phyloP scores from a whole-genome alignment of 2,329 filamentous ascomycete species.

The Amauroascus niger region DNA sequence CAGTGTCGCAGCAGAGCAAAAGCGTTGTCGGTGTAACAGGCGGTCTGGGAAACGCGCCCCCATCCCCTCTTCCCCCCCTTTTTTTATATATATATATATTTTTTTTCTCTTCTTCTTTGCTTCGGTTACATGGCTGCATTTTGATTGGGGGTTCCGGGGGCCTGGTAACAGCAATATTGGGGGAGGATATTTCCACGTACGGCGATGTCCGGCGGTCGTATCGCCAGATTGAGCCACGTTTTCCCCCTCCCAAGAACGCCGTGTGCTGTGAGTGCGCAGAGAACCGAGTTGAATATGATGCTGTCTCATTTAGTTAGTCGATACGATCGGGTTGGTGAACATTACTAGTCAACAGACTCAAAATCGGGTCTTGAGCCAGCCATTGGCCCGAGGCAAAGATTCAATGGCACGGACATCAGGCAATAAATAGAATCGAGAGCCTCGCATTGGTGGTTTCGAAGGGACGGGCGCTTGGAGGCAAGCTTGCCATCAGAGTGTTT shows the following conservation, averaged over 20 bases:
- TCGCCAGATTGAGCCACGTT: slow-evolving; percentile 7
- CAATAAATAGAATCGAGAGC: background rate
- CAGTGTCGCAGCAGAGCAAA: background rate
- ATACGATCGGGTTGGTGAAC: no score
- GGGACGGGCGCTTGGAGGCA: slow-evolving; percentile 3
- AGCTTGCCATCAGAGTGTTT: background rate
- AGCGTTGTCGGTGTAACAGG: slow-evolving; percentile 1
- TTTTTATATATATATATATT: no score
- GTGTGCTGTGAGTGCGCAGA: background rate
- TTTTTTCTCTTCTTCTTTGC: background rate
- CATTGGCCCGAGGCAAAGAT: background rate
- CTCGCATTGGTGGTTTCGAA: background rate
- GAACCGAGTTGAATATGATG: background rate
- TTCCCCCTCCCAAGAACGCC: background rate
- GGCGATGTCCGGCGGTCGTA: background rate
- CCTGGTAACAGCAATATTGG: background rate
- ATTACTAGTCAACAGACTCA: no score
- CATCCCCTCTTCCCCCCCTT: no score
- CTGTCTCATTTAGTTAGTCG: slow-evolving; percentile 4
- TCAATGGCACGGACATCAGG: background rate
- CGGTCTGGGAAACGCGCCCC: no score
- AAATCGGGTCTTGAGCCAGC: background rate
- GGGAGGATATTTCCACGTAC: background rate
- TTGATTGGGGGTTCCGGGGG: background rate
- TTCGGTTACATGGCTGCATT: background rate